Conservation (phyloP, 257 asterid genomes). For the Avicennia marina region DNA sequence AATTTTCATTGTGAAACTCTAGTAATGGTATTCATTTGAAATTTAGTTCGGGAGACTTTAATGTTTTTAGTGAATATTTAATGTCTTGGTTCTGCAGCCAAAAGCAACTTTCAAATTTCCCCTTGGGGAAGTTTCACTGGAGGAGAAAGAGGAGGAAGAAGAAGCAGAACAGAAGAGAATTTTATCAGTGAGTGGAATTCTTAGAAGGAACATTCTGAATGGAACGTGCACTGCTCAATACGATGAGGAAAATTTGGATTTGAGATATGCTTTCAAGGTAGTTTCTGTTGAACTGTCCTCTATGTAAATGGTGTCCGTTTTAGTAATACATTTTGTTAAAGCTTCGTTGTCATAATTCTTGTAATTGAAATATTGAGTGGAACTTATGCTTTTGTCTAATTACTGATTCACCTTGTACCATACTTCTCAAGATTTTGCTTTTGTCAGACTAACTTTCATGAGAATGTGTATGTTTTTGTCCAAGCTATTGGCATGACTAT, state of each 20-base stretch:
- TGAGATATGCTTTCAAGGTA: constrained; percentile 83
- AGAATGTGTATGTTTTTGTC: not conserved
- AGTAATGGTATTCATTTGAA: not conserved
- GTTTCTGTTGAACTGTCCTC: constrained; percentile 2
- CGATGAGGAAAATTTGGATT: constrained; percentile 61
- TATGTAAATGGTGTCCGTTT: not conserved
- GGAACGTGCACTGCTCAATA: constrained; percentile 77
- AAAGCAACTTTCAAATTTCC: constrained; percentile 78
- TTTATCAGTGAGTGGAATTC: constrained; percentile 56
- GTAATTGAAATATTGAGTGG: too few species aligned
- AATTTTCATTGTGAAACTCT: not conserved
- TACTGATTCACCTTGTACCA: not conserved
- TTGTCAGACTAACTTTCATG: not conserved
- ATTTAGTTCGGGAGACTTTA: not conserved
- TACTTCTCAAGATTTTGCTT: not conserved
- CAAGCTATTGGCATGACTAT: too few species aligned
- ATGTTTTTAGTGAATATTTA: not conserved
- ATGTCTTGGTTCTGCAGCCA: constrained; percentile 48
- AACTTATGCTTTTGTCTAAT: constrained; percentile 12
- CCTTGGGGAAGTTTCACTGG: constrained; percentile 71
- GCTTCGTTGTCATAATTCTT: not conserved
- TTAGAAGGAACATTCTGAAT: constrained; percentile 47
- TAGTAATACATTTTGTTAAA: not conserved
- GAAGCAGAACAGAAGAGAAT: constrained; percentile 50
- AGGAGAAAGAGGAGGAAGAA: constrained; percentile 67